A percentile compares a stretch with the other conserved stretches of the same genome.
These are phyloP conservation scores for Colletotrichum tamarilloi DNA, from an alignment of 2,329 filamentous ascomycete species.

Conservation along the genomic window DNA sequence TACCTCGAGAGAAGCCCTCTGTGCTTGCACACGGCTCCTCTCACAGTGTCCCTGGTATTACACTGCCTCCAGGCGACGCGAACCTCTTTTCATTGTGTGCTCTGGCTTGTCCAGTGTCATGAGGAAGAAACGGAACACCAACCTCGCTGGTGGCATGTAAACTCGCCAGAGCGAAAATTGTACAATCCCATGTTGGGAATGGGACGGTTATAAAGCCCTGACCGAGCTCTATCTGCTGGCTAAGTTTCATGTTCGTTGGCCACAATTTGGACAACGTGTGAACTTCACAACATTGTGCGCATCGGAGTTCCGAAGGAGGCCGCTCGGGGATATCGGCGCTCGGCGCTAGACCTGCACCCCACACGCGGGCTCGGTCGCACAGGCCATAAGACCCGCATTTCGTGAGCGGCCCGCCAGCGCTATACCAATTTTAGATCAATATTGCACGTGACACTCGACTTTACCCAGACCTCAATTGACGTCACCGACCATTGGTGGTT, in stretches of 20 bases:
- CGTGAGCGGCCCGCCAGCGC: accelerated
- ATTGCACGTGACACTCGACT: too few species aligned
- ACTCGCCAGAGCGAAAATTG: too few species aligned
- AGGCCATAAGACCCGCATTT: not conserved
- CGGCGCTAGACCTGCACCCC: not conserved
- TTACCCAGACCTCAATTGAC: accelerated
- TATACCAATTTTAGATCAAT: not conserved
- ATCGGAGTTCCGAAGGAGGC: not conserved
- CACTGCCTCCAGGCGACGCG: constrained; percentile 81
- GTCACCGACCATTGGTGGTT: too few species aligned
- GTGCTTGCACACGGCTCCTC: constrained; percentile 75
- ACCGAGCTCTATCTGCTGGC: too few species aligned
- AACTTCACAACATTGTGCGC: too few species aligned
- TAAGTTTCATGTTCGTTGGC: too few species aligned
- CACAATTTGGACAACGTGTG: too few species aligned
- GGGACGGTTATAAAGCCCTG: too few species aligned
- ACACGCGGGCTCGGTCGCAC: accelerated
- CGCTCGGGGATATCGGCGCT: not conserved
- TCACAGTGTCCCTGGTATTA: constrained; percentile 81
- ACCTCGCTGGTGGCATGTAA: too few species aligned
- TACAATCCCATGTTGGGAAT: too few species aligned
- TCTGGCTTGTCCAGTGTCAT: constrained; percentile 62
- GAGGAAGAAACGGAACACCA: constrained; percentile 61
- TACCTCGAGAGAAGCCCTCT: constrained; percentile 65
- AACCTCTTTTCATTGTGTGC: constrained; percentile 69